phyloP scores from a whole-genome alignment of 306 rosid species.

The Herpetospermum pedunculosum region DNA sequence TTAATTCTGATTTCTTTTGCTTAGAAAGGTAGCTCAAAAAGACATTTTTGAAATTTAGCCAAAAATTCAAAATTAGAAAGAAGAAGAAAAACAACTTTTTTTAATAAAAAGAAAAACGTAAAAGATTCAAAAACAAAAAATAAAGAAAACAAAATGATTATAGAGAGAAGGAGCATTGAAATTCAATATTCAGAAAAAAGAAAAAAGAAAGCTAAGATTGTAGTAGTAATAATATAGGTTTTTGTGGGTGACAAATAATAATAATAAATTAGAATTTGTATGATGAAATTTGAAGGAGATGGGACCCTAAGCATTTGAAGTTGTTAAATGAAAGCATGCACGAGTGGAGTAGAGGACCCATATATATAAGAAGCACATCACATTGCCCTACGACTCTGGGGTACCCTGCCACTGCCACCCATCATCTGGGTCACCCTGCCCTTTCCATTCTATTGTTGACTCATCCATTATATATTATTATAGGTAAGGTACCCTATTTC shows the following conservation, averaged over 20 bases:
- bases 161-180: too few relatives aligned
- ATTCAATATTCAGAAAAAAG: too few relatives aligned
- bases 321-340: constrained; percentile 6
- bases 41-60: neutral
- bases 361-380: neutral
- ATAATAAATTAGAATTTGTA: too few relatives aligned
- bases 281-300: neutral
- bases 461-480: too few relatives aligned
- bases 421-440: constrained; percentile 7
- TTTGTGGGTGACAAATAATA: too few relatives aligned
- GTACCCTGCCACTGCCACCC: constrained; percentile 3
- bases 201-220: too few relatives aligned
- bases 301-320: neutral
- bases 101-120: neutral
- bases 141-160: too few relatives aligned
- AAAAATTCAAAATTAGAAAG: neutral
- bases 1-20: neutral
- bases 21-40: neutral
- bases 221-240: too few relatives aligned
- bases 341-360: constrained; percentile 10
- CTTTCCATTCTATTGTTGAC: neutral
- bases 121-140: neutral
- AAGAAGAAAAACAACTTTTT: too few relatives aligned
- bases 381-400: neutral
- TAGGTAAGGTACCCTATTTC: neutral